Conservation (phyloP, 1,139 yeast genomes). For the Scheffersomyces segobiensis region DNA sequence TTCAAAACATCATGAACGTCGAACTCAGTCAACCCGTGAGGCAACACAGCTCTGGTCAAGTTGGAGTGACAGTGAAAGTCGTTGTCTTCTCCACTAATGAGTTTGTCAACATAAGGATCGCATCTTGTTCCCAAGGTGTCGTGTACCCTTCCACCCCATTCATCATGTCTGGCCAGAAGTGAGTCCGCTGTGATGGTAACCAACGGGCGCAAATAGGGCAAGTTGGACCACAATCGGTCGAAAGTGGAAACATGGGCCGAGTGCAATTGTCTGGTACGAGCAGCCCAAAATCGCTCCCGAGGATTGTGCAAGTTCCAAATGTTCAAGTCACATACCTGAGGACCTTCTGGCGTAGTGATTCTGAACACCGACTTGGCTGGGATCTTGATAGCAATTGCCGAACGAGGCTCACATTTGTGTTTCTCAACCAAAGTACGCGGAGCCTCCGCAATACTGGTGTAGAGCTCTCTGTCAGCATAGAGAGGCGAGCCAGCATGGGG, state of each 20-base stretch:
- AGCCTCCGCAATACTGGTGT: conserved; percentile 44
- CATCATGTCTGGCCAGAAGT: conserved; percentile 55
- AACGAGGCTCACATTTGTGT: conserved; percentile 49
- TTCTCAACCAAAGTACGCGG: conserved; percentile 36
- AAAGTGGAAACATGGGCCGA: conserved; percentile 64
- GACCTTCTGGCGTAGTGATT: conserved; percentile 65
- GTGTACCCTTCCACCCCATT: conserved; percentile 67
- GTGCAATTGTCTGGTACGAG: conserved; percentile 66
- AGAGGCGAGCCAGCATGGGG: conserved; percentile 57
- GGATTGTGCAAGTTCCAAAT: conserved; percentile 64
- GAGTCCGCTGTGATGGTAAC: conserved; percentile 65
- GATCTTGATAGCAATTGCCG: conserved; percentile 62
- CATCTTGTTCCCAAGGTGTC: conserved; percentile 69
- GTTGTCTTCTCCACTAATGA: conserved; percentile 63
- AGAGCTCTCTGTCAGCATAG: conserved; percentile 50
- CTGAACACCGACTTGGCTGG: conserved; percentile 61
- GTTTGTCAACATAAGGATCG: conserved; percentile 67
- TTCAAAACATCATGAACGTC: conserved; percentile 71
- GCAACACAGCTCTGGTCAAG: conserved; percentile 57
- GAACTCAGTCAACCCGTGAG: conserved; percentile 60
- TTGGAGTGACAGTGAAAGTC: conserved; percentile 71
- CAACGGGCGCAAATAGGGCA: conserved; percentile 64
- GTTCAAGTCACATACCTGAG: conserved; percentile 70
- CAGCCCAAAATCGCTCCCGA: conserved; percentile 68
- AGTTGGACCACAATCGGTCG: conserved; percentile 64